A percentile compares a stretch with the other conserved stretches of the same genome.
These are phyloP conservation scores for Stagonosporopsis vannaccii DNA, from an alignment of 2,329 filamentous ascomycete genomes.

Conservation along the genomic window DNA sequence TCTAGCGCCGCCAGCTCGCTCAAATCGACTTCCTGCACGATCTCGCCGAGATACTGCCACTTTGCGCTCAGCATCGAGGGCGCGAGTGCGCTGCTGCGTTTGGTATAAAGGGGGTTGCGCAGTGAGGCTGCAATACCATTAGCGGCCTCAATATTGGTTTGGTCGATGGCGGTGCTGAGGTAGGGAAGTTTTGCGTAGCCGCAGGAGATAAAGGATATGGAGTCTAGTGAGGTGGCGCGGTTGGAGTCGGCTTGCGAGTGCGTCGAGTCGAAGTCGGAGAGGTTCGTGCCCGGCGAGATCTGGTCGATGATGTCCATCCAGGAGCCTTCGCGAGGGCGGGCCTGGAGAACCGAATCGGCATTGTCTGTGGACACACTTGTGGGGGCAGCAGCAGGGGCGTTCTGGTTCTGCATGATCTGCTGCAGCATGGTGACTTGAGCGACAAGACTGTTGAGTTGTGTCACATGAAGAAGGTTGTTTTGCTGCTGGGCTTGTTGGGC, in stretches of 20 bases:
- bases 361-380: slow-evolving; percentile 3
- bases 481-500: slow-evolving; percentile 14
- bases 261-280: slow-evolving; percentile 51
- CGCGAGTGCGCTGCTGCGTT: slow-evolving; percentile 39
- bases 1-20: slow-evolving; percentile 42
- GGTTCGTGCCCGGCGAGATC: slow-evolving; percentile 58
- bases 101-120: slow-evolving; percentile 34
- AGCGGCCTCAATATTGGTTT: slow-evolving; percentile 41
- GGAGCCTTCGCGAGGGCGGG: slow-evolving; percentile 52
- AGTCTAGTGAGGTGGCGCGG: slow-evolving; percentile 45
- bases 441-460: neutral
- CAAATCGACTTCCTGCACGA: slow-evolving; percentile 49
- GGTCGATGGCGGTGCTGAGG: slow-evolving; percentile 38
- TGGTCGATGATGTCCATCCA: slow-evolving; percentile 60
- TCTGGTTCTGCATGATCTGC: slow-evolving; percentile 1
- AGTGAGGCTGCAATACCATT: slow-evolving; percentile 11
- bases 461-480: neutral
- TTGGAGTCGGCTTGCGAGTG: slow-evolving; percentile 41
- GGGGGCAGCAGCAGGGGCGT: slow-evolving; percentile 10
- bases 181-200: slow-evolving; percentile 62
- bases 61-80: slow-evolving; percentile 49
- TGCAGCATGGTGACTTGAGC: slow-evolving; percentile 14
- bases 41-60: slow-evolving; percentile 49
- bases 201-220: slow-evolving; percentile 65
- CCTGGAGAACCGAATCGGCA: slow-evolving; percentile 39